Evolutionary conservation across 2,329 filamentous ascomycete species (phyloP).

Genomic region (Fusarium drepaniforme): DNA sequence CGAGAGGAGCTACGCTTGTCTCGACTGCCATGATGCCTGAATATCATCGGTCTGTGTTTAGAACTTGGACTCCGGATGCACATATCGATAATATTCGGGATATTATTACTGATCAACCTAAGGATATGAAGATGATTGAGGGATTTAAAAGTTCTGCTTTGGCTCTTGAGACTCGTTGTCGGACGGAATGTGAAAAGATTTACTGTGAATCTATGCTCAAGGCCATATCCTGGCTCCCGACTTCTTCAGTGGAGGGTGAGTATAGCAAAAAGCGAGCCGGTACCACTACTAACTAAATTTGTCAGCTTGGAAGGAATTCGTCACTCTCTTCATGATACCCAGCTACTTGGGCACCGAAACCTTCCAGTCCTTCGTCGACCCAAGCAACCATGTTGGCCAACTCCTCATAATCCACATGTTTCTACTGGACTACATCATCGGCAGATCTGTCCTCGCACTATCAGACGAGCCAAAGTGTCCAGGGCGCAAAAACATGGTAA

Average conservation of each 20-base stretch:
- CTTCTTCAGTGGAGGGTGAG: not conserved
- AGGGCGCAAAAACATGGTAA: slow-evolving; percentile 41
- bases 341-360: slow-evolving; percentile 42
- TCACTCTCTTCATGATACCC: not conserved
- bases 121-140: slow-evolving; percentile 27
- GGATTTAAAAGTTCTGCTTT: slow-evolving; percentile 35
- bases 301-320: slow-evolving; percentile 3
- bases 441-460: slow-evolving; percentile 36
- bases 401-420: slow-evolving; percentile 53
- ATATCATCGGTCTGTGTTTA: not conserved
- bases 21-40: slow-evolving; percentile 1
- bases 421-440: slow-evolving; percentile 48
- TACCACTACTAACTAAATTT: not conserved
- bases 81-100: not conserved
- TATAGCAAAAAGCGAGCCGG: accelerated
- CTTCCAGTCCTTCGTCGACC: slow-evolving; percentile 47
- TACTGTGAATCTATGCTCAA: slow-evolving; percentile 33
- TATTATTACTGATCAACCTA: not conserved
- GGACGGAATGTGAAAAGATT: slow-evolving; percentile 25
- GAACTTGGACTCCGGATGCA: not conserved
- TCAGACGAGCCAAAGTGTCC: slow-evolving; percentile 34
- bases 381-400: slow-evolving; percentile 48
- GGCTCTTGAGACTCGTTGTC: slow-evolving; percentile 31
- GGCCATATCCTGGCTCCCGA: not conserved
- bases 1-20: slow-evolving; percentile 28